These are phyloP conservation scores for Daedaleopsis nitida DNA, from an alignment of 768 basidiomycete genomes.

Conservation along the genomic window DNA sequence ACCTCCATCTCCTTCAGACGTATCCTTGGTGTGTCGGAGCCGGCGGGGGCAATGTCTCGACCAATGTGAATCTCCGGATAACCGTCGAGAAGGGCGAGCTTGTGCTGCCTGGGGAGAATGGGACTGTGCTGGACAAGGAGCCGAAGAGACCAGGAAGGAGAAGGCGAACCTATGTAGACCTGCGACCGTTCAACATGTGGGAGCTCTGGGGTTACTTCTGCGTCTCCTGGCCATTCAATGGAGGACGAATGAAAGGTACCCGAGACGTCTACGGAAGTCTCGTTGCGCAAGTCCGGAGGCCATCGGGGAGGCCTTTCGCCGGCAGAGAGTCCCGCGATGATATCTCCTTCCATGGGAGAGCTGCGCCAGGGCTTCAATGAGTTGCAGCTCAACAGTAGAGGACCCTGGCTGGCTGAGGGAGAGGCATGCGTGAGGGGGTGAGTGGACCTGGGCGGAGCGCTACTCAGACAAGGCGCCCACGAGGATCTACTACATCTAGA, in stretches of 20 bases:
- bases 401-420: neutral
- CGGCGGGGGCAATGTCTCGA: constrained; percentile 58
- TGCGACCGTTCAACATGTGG: neutral
- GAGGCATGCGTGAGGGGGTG: neutral
- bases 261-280: neutral
- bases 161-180: neutral
- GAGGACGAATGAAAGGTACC: constrained; percentile 47
- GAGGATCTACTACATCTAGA: constrained; percentile 12
- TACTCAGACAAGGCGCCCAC: constrained; percentile 12
- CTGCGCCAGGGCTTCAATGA: neutral
- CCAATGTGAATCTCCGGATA: constrained; percentile 74
- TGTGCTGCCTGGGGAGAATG: constrained; percentile 52
- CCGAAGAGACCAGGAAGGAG: constrained; percentile 33
- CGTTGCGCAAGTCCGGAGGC: neutral
- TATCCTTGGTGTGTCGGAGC: constrained; percentile 58
- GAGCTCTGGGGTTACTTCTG: neutral
- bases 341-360: constrained; percentile 14
- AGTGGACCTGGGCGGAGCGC: neutral
- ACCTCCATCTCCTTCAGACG: constrained; percentile 85
- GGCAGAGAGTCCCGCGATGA: neutral
- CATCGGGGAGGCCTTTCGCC: neutral
- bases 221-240: constrained; percentile 62
- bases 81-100: constrained; percentile 64
- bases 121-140: constrained; percentile 39
- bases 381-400: neutral